Conservation (phyloP, 495 filamentous ascomycete species). For the Penicillium fimorum region DNA sequence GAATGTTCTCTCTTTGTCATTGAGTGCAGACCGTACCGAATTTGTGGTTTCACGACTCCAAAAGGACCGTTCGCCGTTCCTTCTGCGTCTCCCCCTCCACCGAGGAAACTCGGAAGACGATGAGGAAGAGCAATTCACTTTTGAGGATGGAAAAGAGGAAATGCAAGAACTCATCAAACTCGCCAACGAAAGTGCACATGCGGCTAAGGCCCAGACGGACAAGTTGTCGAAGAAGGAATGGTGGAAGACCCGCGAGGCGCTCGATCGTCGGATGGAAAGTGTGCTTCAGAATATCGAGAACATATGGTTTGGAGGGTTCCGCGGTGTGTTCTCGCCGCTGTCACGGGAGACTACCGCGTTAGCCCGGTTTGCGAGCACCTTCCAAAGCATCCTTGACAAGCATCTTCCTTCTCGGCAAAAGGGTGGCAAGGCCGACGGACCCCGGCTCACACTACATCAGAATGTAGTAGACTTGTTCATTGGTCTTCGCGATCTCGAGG, state of each 20-base stretch:
- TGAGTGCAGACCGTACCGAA: constrained; percentile 77
- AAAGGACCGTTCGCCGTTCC: constrained; percentile 70
- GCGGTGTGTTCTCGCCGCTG: constrained; percentile 81
- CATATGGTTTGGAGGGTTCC: constrained; percentile 93
- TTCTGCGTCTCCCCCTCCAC: constrained; percentile 78
- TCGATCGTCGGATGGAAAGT: constrained; percentile 74
- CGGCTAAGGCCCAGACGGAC: constrained; percentile 57
- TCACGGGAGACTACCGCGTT: constrained; percentile 58
- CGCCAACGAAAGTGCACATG: constrained; percentile 80
- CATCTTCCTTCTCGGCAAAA: constrained; percentile 85
- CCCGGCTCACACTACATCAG: constrained; percentile 63
- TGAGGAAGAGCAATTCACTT: constrained; percentile 78
- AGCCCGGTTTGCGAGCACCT: constrained; percentile 68
- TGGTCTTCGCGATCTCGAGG: constrained; percentile 70
- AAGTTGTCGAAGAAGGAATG: constrained; percentile 70
- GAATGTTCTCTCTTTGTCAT: constrained; percentile 80
- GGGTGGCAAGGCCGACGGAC: constrained; percentile 47
- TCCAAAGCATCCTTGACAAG: constrained; percentile 80
- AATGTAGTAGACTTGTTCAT: constrained; percentile 85
- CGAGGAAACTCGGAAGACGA: constrained; percentile 81
- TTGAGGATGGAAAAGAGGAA: constrained; percentile 71
- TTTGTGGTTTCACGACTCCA: constrained; percentile 79
- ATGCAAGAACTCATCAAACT: constrained; percentile 76
- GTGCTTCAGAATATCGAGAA: constrained; percentile 83
- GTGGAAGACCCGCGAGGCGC: constrained; percentile 80